These are phyloP conservation scores for Harrya chromipes DNA, from an alignment of 768 basidiomycete species.

Conservation along the genomic window DNA sequence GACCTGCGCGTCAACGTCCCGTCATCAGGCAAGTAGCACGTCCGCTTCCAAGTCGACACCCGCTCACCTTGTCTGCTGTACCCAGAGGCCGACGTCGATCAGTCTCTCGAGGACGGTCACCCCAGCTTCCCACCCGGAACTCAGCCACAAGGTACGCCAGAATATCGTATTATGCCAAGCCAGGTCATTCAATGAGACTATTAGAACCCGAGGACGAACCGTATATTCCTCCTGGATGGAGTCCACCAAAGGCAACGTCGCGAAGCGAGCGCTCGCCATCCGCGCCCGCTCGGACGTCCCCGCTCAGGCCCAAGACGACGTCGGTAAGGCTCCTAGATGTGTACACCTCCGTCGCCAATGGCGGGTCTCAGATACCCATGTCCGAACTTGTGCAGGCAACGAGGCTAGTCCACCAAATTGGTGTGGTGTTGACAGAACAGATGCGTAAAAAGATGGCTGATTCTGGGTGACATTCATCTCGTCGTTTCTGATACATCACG, in stretches of 20 bases:
- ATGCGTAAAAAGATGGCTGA: conserved; percentile 36
- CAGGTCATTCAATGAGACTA: neutral
- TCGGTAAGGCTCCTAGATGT: conserved; percentile 44
- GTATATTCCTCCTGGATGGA: neutral
- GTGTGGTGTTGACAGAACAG: conserved; percentile 44
- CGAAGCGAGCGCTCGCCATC: conserved; percentile 8
- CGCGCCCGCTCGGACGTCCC: conserved; percentile 12
- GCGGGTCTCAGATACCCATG: conserved; percentile 47
- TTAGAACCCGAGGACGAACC: conserved; percentile 1
- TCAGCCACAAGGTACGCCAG: conserved; percentile 11
- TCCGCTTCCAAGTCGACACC: neutral
- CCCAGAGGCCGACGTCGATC: conserved; percentile 23
- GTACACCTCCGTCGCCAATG: conserved; percentile 40
- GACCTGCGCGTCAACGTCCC: too few relatives aligned
- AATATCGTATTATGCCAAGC: neutral
- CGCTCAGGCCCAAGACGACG: conserved; percentile 39
- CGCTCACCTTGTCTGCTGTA: neutral
- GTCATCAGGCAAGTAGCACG: conserved; percentile 5
- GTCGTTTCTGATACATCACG: conserved; percentile 34
- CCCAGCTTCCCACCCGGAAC: conserved; percentile 7
- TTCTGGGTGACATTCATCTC: conserved; percentile 4
- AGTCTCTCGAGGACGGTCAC: conserved; percentile 12
- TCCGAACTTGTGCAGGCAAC: conserved; percentile 49
- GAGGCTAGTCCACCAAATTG: conserved; percentile 44
- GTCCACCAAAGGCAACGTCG: conserved; percentile 5